These are phyloP conservation scores for Amylostereum areolatum DNA, from an alignment of 1,284 basidiomycete genomes.

Conservation along the genomic window DNA sequence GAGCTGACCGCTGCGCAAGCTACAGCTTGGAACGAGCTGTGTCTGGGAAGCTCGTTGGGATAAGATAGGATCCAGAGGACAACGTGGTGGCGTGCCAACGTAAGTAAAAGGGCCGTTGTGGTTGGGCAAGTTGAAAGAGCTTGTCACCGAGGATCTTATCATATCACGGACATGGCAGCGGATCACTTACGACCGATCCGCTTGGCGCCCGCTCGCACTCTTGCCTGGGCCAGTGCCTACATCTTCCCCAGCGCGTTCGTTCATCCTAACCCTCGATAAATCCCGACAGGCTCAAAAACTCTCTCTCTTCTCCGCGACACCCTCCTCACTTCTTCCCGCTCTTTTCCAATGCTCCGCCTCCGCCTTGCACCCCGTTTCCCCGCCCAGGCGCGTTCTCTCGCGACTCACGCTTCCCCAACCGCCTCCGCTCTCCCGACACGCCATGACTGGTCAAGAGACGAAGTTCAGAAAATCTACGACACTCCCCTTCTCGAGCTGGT, in stretches of 20 bases:
- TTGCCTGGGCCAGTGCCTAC: too few species aligned
- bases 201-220: too few species aligned
- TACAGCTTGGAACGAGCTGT: too few species aligned
- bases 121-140: too few species aligned
- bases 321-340: constrained; percentile 1
- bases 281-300: constrained; percentile 3
- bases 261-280: not conserved
- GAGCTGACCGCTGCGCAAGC: too few species aligned
- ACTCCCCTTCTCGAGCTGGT: constrained; percentile 82
- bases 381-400: constrained; percentile 40
- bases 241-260: not conserved
- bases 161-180: too few species aligned
- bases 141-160: too few species aligned
- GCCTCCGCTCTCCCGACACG: constrained; percentile 28
- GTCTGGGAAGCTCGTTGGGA: too few species aligned
- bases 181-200: too few species aligned
- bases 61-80: too few species aligned
- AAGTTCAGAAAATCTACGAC: constrained; percentile 76
- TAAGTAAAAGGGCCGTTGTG: too few species aligned
- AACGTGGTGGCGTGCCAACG: too few species aligned
- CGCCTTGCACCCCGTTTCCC: constrained; percentile 13
- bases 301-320: not conserved
- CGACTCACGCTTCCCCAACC: constrained; percentile 47
- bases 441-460: constrained; percentile 60
- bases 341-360: constrained; percentile 23